Evolutionary conservation across 768 basidiomycete genomes (phyloP).

Genomic region (Agrocybe pediades): DNA sequence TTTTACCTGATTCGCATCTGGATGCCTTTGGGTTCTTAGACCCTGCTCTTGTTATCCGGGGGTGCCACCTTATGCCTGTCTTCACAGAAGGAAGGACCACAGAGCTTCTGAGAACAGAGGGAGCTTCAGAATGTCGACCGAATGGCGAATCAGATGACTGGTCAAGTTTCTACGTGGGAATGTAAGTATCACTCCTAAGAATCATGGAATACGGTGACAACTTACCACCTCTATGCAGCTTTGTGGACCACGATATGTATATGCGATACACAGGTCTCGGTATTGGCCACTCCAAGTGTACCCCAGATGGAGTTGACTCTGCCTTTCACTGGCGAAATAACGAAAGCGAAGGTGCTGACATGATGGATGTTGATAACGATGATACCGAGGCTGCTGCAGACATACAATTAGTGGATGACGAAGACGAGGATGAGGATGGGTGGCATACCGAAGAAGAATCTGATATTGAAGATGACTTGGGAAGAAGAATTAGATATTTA

Average conservation of each 20-base stretch:
- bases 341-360: too few relatives aligned
- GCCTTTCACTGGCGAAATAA: too few relatives aligned
- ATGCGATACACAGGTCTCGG: not conserved
- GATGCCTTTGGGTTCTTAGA: slow-evolving; percentile 38
- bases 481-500: too few relatives aligned
- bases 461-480: too few relatives aligned
- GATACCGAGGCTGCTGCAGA: too few relatives aligned
- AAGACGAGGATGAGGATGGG: too few relatives aligned
- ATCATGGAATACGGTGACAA: not conserved
- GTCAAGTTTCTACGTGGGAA: not conserved
- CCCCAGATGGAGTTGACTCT: too few relatives aligned
- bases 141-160: not conserved
- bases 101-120: slow-evolving; percentile 11
- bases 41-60: slow-evolving; percentile 26
- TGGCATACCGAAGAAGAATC: too few relatives aligned
- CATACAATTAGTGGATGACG: too few relatives aligned
- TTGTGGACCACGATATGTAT: not conserved
- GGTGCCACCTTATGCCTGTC: slow-evolving; percentile 26
- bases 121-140: not conserved
- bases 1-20: slow-evolving; percentile 26
- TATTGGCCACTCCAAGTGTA: not conserved
- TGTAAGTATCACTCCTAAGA: not conserved
- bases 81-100: slow-evolving; percentile 23
- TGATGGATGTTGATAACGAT: too few relatives aligned
- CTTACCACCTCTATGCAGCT: not conserved